Evolutionary conservation across 2,329 filamentous ascomycete genomes (phyloP).

Genomic region (Teratosphaeria zuluensis): DNA sequence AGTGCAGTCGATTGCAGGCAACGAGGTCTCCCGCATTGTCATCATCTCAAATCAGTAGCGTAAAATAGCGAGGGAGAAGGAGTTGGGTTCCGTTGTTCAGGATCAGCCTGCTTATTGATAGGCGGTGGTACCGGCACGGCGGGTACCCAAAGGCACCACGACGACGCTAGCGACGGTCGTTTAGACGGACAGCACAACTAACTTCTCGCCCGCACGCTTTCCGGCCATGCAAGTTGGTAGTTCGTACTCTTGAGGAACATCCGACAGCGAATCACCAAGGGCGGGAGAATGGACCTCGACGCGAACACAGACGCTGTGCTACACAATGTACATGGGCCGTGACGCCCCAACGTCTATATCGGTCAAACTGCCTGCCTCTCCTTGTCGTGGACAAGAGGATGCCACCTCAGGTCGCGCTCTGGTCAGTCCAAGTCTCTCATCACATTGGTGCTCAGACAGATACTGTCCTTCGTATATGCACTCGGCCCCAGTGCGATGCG

Average conservation of each 20-base stretch:
- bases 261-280: neutral
- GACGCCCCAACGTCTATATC: neutral
- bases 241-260: neutral
- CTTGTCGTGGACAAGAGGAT: neutral
- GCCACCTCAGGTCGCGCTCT: neutral
- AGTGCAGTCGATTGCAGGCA: neutral
- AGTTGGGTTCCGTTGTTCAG: neutral
- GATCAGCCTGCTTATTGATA: neutral
- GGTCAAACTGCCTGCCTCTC: neutral
- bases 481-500: too few species aligned
- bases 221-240: too few species aligned
- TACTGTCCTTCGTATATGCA: neutral
- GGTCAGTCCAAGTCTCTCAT: neutral
- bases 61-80: too few species aligned
- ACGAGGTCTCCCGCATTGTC: neutral
- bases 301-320: neutral
- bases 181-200: too few species aligned
- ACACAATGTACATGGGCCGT: neutral
- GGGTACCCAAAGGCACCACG: neutral
- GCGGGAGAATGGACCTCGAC: neutral
- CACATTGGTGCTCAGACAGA: neutral
- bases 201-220: too few species aligned
- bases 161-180: neutral
- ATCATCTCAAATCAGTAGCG: too few species aligned
- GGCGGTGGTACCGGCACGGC: neutral